Conservation (phyloP, 495 filamentous ascomycete genomes). For the Podospora didyma region DNA sequence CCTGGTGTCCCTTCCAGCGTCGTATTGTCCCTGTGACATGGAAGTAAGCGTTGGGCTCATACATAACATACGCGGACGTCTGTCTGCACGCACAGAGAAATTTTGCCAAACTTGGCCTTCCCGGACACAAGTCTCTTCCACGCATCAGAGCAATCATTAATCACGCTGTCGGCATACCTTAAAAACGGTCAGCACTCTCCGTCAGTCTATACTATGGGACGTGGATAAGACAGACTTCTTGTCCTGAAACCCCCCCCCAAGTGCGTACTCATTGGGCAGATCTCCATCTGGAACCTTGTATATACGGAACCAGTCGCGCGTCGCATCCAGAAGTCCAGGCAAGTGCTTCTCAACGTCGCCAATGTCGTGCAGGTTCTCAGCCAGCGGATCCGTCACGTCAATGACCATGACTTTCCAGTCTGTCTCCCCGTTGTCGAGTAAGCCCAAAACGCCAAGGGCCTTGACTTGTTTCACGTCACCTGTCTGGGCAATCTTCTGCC, state of each 20-base stretch:
- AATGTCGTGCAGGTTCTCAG: slow-evolving; percentile 19
- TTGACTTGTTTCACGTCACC: slow-evolving; percentile 24
- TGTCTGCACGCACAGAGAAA: slow-evolving; percentile 5
- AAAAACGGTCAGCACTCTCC: too few relatives aligned
- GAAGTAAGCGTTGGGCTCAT: not conserved
- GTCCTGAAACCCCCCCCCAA: slow-evolving; percentile 11
- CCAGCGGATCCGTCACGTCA: slow-evolving; percentile 23
- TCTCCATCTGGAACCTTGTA: slow-evolving; percentile 23
- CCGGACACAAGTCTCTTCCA: slow-evolving; percentile 22
- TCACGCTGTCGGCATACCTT: slow-evolving; percentile 15
- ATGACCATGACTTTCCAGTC: slow-evolving; percentile 35
- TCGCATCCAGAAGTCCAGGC: slow-evolving; percentile 24
- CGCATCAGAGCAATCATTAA: slow-evolving; percentile 12
- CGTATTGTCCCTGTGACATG: slow-evolving; percentile 17
- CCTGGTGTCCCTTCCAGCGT: slow-evolving; percentile 21
- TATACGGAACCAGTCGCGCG: slow-evolving; percentile 25
- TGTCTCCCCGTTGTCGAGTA: slow-evolving; percentile 32
- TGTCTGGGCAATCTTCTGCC: not conserved
- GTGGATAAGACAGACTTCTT: not conserved
- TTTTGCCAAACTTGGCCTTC: slow-evolving; percentile 8
- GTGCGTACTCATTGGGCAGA: slow-evolving; percentile 11
- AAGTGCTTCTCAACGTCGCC: slow-evolving; percentile 21
- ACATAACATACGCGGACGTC: not conserved
- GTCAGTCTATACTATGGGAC: not conserved
- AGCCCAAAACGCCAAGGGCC: slow-evolving; percentile 25